phyloP scores from a whole-genome alignment of 2,329 filamentous ascomycete species.

The Alternaria viburni region DNA sequence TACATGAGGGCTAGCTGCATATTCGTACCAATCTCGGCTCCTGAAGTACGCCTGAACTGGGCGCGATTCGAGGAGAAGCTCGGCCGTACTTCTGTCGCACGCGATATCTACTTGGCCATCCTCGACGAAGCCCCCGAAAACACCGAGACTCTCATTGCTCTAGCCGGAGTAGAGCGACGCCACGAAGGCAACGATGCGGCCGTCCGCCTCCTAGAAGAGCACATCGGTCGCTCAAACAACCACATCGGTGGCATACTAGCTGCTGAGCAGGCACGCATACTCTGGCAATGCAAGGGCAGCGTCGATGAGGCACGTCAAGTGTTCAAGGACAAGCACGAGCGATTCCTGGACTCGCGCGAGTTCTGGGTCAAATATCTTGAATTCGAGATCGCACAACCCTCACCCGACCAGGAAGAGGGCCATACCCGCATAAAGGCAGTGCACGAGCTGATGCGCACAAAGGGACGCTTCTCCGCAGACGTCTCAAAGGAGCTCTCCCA shows the following conservation, averaged over 20 bases:
- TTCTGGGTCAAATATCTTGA: slow-evolving; percentile 92
- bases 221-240: slow-evolving; percentile 75
- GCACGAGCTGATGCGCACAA: slow-evolving; percentile 74
- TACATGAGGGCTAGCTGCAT: slow-evolving; percentile 85
- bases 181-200: slow-evolving; percentile 84
- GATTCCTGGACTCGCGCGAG: slow-evolving; percentile 81
- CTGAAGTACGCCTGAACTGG: slow-evolving; percentile 85
- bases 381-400: slow-evolving; percentile 87
- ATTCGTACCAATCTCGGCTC: slow-evolving; percentile 85
- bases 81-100: slow-evolving; percentile 76
- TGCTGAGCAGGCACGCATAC: slow-evolving; percentile 82
- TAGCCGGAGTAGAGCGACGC: slow-evolving; percentile 84
- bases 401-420: slow-evolving; percentile 66
- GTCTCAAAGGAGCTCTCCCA: slow-evolving; percentile 78
- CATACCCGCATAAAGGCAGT: slow-evolving; percentile 80
- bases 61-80: slow-evolving; percentile 92
- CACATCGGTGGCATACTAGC: slow-evolving; percentile 87
- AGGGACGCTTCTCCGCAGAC: slow-evolving; percentile 71
- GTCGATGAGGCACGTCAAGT: slow-evolving; percentile 81
- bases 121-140: slow-evolving; percentile 78
- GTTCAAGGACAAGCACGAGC: slow-evolving; percentile 81
- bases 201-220: slow-evolving; percentile 79
- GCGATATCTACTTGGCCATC: slow-evolving; percentile 84
- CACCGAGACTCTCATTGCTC: slow-evolving; percentile 84
- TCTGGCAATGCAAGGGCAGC: slow-evolving; percentile 87